Conservation (phyloP, 805 yeast genomes). For the Starmerella cellae region DNA sequence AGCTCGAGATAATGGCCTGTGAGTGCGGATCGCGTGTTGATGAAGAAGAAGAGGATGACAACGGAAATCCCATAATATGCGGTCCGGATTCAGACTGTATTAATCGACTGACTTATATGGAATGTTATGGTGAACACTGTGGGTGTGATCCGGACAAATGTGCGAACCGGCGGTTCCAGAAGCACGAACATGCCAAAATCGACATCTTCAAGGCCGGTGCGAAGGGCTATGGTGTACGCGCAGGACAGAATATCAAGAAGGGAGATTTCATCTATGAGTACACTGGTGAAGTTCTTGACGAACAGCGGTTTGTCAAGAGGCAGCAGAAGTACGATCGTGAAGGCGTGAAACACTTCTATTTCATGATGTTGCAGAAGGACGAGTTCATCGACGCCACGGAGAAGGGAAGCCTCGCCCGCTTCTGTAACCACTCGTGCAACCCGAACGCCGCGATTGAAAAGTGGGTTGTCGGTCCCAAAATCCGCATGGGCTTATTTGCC, state of each 20-base stretch:
- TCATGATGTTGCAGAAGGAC: conserved; percentile 88
- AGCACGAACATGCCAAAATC: conserved; percentile 55
- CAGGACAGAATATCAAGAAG: conserved; percentile 42
- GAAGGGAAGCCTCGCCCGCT: conserved; percentile 78
- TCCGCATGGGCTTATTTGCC: conserved; percentile 91
- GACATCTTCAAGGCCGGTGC: conserved; percentile 68
- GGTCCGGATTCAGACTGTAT: conserved; percentile 80
- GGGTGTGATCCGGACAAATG: conserved; percentile 43
- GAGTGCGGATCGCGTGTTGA: conserved; percentile 42
- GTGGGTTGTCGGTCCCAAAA: conserved; percentile 88
- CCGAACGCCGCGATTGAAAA: conserved; percentile 93
- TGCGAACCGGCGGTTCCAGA: conserved; percentile 80
- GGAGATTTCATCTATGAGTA: conserved; percentile 79
- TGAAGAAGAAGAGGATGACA: conserved; percentile 3
- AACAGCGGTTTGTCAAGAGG: conserved; percentile 55
- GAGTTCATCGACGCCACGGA: conserved; percentile 91
- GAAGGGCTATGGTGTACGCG: conserved; percentile 85
- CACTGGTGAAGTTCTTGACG: conserved; percentile 86
- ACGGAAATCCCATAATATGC: conserved; percentile 47
- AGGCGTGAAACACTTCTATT: conserved; percentile 70
- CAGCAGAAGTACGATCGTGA: conserved; percentile 50
- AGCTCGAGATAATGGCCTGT: conserved; percentile 78
- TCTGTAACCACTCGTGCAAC: conserved; percentile 87
- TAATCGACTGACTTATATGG: conserved; percentile 81
- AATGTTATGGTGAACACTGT: conserved; percentile 61